Percentiles rank a stretch among this genome's conserved stretches.
These are phyloP conservation scores for Picea mariana DNA, from an alignment of 83 land plant species.

Conservation along the genomic window DNA sequence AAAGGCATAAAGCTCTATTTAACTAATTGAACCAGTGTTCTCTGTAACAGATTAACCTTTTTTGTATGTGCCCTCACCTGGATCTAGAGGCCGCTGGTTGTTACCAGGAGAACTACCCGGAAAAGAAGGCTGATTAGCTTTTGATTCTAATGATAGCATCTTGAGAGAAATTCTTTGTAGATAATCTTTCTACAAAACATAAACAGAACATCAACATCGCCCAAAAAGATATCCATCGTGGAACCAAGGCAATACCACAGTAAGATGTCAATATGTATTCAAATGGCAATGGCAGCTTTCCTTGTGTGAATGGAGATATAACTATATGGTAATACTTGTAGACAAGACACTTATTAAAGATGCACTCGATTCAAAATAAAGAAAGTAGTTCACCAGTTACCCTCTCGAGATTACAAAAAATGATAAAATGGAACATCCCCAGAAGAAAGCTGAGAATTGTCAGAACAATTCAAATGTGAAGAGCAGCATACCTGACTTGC, in stretches of 20 bases:
- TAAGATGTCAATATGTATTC: too few species aligned
- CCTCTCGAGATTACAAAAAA: not conserved
- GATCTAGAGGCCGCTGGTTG: slow-evolving; percentile 45
- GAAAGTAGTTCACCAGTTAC: not conserved
- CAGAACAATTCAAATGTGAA: not conserved
- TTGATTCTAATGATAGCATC: slow-evolving; percentile 62
- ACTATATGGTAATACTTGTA: too few species aligned
- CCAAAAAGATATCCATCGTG: not conserved
- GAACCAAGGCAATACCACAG: too few species aligned
- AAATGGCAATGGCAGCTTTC: too few species aligned
- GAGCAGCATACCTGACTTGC: slow-evolving; percentile 47
- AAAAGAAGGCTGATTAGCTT: slow-evolving; percentile 1
- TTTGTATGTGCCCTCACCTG: slow-evolving; percentile 35
- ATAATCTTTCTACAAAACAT: slow-evolving; percentile 71
- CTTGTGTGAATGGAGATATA: too few species aligned
- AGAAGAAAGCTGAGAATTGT: not conserved
- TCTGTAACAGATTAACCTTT: not conserved
- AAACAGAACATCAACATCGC: not conserved
- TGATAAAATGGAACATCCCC: not conserved
- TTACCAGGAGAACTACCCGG: slow-evolving; percentile 22
- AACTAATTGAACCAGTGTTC: not conserved
- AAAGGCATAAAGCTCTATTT: not conserved
- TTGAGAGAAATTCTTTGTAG: slow-evolving; percentile 79
- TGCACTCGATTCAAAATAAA: too few species aligned
- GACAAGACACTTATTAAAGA: too few species aligned